Evolutionary conservation across 805 yeast species (phyloP).

Genomic region (Candida hispaniensis): DNA sequence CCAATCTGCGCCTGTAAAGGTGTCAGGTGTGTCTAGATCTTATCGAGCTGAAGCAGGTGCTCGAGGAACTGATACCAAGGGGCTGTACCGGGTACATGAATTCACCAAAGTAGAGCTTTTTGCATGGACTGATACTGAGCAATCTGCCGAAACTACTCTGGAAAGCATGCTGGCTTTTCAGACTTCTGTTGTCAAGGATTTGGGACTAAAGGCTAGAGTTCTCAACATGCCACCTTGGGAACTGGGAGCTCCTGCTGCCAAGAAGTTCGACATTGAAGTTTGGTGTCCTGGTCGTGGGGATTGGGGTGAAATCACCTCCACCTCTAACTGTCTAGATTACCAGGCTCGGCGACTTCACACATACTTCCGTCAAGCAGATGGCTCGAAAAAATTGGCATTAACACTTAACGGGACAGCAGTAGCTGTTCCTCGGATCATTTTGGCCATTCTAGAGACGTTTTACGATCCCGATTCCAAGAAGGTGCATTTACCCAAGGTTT

Average conservation of each 20-base stretch:
- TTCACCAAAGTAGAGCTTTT: conserved; percentile 91
- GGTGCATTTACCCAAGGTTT: conserved; percentile 55
- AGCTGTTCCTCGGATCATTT: conserved; percentile 85
- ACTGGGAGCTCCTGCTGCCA: conserved; percentile 85
- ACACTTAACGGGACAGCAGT: conserved; percentile 93
- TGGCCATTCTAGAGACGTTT: conserved; percentile 81
- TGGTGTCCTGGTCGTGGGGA: conserved; percentile 95
- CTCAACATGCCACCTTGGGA: conserved; percentile 85
- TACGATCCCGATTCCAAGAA: conserved; percentile 49
- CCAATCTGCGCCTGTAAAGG: conserved; percentile 41
- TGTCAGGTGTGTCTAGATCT: conserved; percentile 75
- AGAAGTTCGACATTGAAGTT: conserved; percentile 88
- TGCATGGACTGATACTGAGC: conserved; percentile 42
- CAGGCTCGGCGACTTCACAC: conserved; percentile 79
- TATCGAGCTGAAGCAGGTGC: conserved; percentile 97
- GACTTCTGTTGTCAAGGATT: conserved; percentile 44
- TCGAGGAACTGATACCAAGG: conserved; percentile 83
- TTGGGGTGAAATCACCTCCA: conserved; percentile 89
- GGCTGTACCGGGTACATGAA: conserved; percentile 90
- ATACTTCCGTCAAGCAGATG: conserved; percentile 34
- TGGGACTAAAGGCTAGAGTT: conserved; percentile 74
- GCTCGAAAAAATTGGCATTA: conserved; percentile 43
- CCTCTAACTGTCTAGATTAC: conserved; percentile 86
- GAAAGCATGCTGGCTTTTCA: conserved; percentile 57
- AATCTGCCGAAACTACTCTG: conserved; percentile 27